Evolutionary conservation across 2,329 filamentous ascomycete genomes (phyloP).

Genomic region (Xylaria sp.): DNA sequence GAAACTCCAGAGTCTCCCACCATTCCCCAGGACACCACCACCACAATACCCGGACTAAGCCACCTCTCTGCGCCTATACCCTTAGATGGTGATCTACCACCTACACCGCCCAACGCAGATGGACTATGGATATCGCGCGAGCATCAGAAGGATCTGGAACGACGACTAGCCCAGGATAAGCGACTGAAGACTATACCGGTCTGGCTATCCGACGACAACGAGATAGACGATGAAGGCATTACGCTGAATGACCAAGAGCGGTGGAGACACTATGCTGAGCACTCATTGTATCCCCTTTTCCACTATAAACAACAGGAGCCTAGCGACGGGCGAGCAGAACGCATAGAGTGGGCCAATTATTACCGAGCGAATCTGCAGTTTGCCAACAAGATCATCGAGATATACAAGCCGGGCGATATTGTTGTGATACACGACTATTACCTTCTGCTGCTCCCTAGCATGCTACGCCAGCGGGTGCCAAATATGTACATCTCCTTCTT

Average conservation of each 20-base stretch:
- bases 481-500: slow-evolving; percentile 96
- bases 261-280: slow-evolving; percentile 91
- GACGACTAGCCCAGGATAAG: slow-evolving; percentile 76
- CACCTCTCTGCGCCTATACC: slow-evolving; percentile 84
- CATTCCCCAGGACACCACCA: slow-evolving; percentile 61
- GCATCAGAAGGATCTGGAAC: slow-evolving; percentile 79
- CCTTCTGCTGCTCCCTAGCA: slow-evolving; percentile 86
- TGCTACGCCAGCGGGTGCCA: slow-evolving; percentile 85
- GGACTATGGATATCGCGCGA: slow-evolving; percentile 76
- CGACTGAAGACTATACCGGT: slow-evolving; percentile 86
- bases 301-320: slow-evolving; percentile 97
- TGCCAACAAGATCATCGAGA: slow-evolving; percentile 85
- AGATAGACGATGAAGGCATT: slow-evolving; percentile 74
- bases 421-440: slow-evolving; percentile 96
- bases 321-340: slow-evolving; percentile 82
- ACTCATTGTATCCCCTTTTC: slow-evolving; percentile 90
- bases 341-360: slow-evolving; percentile 91
- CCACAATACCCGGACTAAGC: slow-evolving; percentile 68
- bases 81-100: slow-evolving; percentile 69
- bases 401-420: slow-evolving; percentile 92
- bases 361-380: slow-evolving; percentile 93
- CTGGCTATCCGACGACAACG: slow-evolving; percentile 84
- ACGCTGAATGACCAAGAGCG: slow-evolving; percentile 82
- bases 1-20: slow-evolving; percentile 60
- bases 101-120: slow-evolving; percentile 70